These are phyloP conservation scores for Nicotiana tomentosiformis DNA, from an alignment of 257 asterid genomes.

Conservation along the genomic window DNA sequence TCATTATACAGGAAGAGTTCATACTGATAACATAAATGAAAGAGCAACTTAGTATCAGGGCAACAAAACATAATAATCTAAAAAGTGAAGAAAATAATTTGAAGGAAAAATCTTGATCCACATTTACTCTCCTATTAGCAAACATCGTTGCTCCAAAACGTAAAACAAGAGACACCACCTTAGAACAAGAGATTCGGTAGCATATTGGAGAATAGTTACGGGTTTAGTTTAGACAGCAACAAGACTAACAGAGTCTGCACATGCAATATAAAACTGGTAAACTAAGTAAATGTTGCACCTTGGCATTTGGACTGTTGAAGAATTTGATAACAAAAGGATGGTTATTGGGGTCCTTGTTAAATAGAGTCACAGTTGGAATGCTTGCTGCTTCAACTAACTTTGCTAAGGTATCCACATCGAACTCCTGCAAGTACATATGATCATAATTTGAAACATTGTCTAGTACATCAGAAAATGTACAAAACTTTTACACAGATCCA, in stretches of 20 bases:
- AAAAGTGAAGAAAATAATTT: not conserved
- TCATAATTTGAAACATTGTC: constrained; percentile 10
- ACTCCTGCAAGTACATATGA: constrained; percentile 52
- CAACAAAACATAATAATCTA: not conserved
- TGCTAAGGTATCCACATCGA: constrained; percentile 70
- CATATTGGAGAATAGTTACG: not conserved
- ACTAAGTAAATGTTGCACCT: constrained; percentile 37
- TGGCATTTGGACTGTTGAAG: constrained; percentile 54
- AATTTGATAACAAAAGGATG: constrained; percentile 72
- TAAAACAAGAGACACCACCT: not conserved
- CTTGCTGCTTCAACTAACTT: constrained; percentile 72
- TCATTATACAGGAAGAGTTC: not conserved
- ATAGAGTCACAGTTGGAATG: constrained; percentile 68
- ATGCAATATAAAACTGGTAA: not conserved
- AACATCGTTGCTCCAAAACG: not conserved
- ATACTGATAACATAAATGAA: not conserved
- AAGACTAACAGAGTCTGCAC: not conserved
- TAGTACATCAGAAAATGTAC: constrained; percentile 7
- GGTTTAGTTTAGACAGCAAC: not conserved
- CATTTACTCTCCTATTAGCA: not conserved
- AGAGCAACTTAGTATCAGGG: not conserved
- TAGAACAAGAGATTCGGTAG: not conserved
- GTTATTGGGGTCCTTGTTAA: constrained; percentile 71
- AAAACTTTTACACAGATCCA: not conserved
- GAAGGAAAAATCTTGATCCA: not conserved